Evolutionary conservation across 441 rosid genomes (phyloP), one percentile per base, ranked within the genome.

Genomic region (Pelargonium australe): DNA sequence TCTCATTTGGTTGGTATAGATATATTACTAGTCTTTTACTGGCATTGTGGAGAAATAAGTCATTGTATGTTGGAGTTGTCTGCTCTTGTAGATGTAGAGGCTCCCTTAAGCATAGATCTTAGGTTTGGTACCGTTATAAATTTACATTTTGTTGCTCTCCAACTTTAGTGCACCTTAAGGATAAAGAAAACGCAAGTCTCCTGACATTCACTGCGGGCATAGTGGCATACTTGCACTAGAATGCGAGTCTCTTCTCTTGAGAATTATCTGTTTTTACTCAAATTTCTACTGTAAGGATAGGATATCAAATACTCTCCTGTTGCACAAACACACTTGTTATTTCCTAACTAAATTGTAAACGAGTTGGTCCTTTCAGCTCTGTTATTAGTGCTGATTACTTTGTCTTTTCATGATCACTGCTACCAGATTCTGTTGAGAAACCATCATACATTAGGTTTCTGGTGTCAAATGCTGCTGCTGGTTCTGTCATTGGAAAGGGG

Each of bases 401-500:
- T 61, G 37, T 23, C 20, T 61, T 61, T 12, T 45, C 61, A 41
- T 5, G 31, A 13, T 70, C 68, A 31, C 67, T 68, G 64, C 44
- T 76, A 63, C 66, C 84, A 90, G 99, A 92, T 70, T 75, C 85
- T 73, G 66, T 72, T 16, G 99, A 95, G 87, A 95, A 85, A 85
- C 77, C 96, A 7, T 86, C 96, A 14, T 87, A 89, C 71, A 66
- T 86, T 68, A 84, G 95, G 83, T 92, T 95, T 80, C 97, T 95
- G 68, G 96, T 95, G 47, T 95, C 99, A 72, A 95, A 95, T 85
- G 89, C 98, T 23, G 91, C 96, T 6, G 99, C 99, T 73, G 99
- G 99, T 76, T 92, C 99, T 16, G 92, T 95, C 67, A 95, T 95
- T 75, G 98, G 99, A 78, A 95, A 90, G 82, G 96, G 96, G 71